phyloP scores from a whole-genome alignment of 352 stramenopile species.

The Phytopythium sindhum region DNA sequence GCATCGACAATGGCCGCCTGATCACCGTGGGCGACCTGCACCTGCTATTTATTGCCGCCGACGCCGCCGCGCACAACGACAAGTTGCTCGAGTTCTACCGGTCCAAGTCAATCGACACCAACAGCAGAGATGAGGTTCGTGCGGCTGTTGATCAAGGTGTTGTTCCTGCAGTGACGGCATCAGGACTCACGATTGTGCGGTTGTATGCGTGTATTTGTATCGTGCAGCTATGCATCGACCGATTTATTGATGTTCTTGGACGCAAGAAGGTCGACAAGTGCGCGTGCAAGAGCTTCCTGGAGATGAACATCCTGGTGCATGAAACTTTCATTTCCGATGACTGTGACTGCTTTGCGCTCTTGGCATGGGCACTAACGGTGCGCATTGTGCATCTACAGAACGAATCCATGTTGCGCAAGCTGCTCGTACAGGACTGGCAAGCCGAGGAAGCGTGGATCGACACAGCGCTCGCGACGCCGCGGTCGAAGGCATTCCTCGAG shows the following conservation, averaged over 20 bases:
- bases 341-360: background rate
- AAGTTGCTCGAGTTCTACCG: conserved; percentile 43
- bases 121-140: conserved; percentile 44
- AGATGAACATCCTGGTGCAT: conserved; percentile 79
- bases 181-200: background rate
- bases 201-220: background rate
- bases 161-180: no score
- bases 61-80: conserved; percentile 27
- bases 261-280: conserved; percentile 34
- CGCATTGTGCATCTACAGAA: conserved; percentile 25
- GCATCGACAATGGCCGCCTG: conserved; percentile 46
- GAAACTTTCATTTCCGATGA: background rate
- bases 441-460: conserved; percentile 58
- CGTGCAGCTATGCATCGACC: conserved; percentile 51
- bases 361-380: background rate
- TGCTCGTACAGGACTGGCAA: conserved; percentile 71
- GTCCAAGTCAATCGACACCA: conserved; percentile 53
- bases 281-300: conserved; percentile 63
- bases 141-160: background rate
- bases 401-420: conserved; percentile 45
- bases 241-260: conserved; percentile 70
- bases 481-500: conserved; percentile 56
- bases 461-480: conserved; percentile 35
- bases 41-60: conserved; percentile 57
- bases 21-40: conserved; percentile 59